phyloP scores from a whole-genome alignment of 2,329 filamentous ascomycete species.

The Colletotrichum sp. region DNA sequence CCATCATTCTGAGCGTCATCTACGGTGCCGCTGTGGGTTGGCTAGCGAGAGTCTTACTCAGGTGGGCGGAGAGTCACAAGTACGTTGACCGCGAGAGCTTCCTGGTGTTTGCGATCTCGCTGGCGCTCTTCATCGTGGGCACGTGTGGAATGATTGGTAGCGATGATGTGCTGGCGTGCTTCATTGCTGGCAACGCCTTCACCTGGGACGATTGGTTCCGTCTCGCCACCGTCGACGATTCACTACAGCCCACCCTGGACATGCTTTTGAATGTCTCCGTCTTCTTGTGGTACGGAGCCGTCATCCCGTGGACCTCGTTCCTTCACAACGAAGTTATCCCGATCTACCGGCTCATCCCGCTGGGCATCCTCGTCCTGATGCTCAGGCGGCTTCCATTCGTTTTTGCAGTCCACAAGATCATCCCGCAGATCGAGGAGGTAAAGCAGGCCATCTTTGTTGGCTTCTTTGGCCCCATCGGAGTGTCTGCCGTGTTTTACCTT shows the following conservation, averaged over 20 bases:
- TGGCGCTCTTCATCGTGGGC: constrained; percentile 86
- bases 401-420: constrained; percentile 73
- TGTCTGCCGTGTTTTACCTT: constrained; percentile 89
- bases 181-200: constrained; percentile 89
- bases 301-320: constrained; percentile 82
- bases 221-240: constrained; percentile 86
- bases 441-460: constrained; percentile 85
- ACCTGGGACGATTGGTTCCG: constrained; percentile 97
- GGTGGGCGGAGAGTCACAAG: constrained; percentile 81
- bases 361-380: constrained; percentile 79
- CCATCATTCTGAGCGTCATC: constrained; percentile 76
- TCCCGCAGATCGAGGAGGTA: constrained; percentile 78
- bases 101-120: constrained; percentile 82
- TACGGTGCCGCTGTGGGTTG: constrained; percentile 83
- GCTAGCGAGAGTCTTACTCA: constrained; percentile 80
- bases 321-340: constrained; percentile 70
- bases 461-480: constrained; percentile 92
- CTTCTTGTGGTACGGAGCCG: constrained; percentile 90
- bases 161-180: constrained; percentile 90
- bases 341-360: constrained; percentile 72
- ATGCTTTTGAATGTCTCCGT: constrained; percentile 90
- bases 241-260: constrained; percentile 91
- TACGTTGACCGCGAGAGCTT: constrained; percentile 90
- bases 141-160: constrained; percentile 87
- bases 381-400: constrained; percentile 81